Percentiles rank a stretch among this genome's conserved stretches.
phyloP scores from a whole-genome alignment of 2,329 filamentous ascomycete species.

The Aspergillus sp. region DNA sequence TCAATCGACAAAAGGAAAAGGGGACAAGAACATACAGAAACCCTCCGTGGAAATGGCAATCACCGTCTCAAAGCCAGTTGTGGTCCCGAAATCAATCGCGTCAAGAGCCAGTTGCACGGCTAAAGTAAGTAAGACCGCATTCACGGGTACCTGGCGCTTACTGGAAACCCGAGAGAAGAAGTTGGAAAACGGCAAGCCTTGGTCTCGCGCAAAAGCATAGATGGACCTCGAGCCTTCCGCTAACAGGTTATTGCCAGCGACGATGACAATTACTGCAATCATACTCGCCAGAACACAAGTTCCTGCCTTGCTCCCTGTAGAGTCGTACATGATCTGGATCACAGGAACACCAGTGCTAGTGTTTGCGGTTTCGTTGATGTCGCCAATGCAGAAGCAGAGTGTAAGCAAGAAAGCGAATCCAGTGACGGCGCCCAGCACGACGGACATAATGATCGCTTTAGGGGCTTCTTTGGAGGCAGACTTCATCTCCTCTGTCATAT shows the following conservation, averaged over 20 bases:
- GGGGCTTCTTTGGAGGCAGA: constrained; percentile 45
- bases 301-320: constrained; percentile 35
- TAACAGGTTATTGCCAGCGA: constrained; percentile 35
- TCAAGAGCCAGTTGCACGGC: constrained; percentile 46
- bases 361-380: constrained; percentile 38
- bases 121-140: constrained; percentile 41
- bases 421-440: constrained; percentile 37
- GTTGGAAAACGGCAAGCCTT: constrained; percentile 35
- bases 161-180: constrained; percentile 40
- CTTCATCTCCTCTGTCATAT: constrained; percentile 51
- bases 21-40: constrained; percentile 38
- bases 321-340: constrained; percentile 45
- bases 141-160: constrained; percentile 42
- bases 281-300: constrained; percentile 37
- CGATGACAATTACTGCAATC: constrained; percentile 39
- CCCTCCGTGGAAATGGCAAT: constrained; percentile 51
- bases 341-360: constrained; percentile 43
- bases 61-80: constrained; percentile 49
- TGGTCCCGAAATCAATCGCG: constrained; percentile 48
- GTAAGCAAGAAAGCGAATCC: constrained; percentile 42
- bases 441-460: constrained; percentile 37
- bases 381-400: constrained; percentile 44
- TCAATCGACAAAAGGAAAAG: background rate
- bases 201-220: constrained; percentile 23
- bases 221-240: constrained; percentile 39